A percentile compares a stretch with the other conserved stretches of the same genome.
Conservation (phyloP, 1,284 basidiomycete species). For the Microbotryum lychnidis-dioicae region DNA sequence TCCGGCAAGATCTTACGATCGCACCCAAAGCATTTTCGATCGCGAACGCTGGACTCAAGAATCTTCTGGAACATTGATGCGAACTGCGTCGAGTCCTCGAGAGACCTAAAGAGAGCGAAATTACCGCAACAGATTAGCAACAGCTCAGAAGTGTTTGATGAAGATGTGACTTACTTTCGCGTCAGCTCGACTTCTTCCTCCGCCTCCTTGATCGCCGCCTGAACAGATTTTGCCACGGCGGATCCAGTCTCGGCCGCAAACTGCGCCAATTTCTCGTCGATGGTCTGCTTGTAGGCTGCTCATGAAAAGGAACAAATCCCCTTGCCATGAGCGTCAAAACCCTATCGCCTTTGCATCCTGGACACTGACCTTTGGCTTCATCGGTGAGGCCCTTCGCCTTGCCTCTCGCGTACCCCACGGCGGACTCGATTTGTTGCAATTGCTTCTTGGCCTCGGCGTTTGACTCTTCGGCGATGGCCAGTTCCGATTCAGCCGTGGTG, state of each 20-base stretch:
- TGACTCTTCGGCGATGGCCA: slow-evolving; percentile 16
- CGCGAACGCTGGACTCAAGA: slow-evolving; percentile 53
- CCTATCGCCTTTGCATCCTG: too few species aligned
- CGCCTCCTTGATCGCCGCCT: slow-evolving; percentile 18
- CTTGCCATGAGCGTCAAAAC: too few species aligned
- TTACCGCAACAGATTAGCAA: not conserved
- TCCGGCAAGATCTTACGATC: slow-evolving; percentile 57
- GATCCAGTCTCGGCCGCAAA: slow-evolving; percentile 9
- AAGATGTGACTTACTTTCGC: not conserved
- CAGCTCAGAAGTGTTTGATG: not conserved
- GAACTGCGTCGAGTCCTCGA: too few species aligned
- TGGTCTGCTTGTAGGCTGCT: slow-evolving; percentile 1
- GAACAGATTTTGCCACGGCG: slow-evolving; percentile 2
- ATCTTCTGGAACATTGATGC: slow-evolving; percentile 50
- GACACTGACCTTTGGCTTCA: not conserved
- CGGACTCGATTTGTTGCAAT: slow-evolving; percentile 20
- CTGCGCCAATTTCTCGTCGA: slow-evolving; percentile 1
- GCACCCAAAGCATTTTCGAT: slow-evolving; percentile 68
- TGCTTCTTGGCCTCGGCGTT: slow-evolving; percentile 12
- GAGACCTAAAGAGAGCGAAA: too few species aligned
- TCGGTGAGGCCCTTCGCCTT: slow-evolving; percentile 18
- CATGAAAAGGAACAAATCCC: too few species aligned
- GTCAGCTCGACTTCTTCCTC: slow-evolving; percentile 7
- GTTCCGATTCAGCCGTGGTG: slow-evolving; percentile 14
- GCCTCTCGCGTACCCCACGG: slow-evolving; percentile 18